Conservation (phyloP, 129 eudicot genomes). For the Gnaphalium uliginosum region DNA sequence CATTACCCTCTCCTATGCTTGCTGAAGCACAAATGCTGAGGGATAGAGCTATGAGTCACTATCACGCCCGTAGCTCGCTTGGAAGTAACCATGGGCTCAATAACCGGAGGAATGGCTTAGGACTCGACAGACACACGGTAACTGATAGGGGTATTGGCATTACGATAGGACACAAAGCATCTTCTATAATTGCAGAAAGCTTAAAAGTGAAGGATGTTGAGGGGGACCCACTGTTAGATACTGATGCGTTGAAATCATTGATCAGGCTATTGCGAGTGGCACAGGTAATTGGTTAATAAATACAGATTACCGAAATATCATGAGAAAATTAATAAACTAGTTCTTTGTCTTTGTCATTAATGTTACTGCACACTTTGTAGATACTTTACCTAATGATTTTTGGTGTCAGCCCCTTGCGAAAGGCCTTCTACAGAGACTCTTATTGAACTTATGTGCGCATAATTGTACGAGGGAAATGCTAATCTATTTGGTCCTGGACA, state of each 20-base stretch:
- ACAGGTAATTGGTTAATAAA: neutral
- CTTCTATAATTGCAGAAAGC: neutral
- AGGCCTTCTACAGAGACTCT: neutral
- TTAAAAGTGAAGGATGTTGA: neutral
- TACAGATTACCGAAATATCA: neutral
- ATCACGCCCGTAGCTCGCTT: neutral
- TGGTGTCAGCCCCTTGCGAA: slow-evolving; percentile 6
- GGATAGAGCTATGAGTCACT: neutral
- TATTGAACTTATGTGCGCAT: slow-evolving; percentile 7
- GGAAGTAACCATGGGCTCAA: neutral
- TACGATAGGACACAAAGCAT: neutral
- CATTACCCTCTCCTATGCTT: neutral
- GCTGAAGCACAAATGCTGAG: slow-evolving; percentile 13
- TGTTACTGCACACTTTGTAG: neutral
- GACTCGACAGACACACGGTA: neutral
- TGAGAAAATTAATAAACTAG: neutral
- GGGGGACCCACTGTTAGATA: slow-evolving; percentile 6
- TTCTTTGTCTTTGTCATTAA: neutral
- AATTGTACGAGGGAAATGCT: neutral
- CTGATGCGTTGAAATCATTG: neutral
- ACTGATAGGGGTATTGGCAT: neutral
- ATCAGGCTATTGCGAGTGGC: neutral
- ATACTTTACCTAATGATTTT: neutral
- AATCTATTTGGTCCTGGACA: neutral
- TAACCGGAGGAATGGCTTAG: neutral